A percentile compares a stretch with the other conserved stretches of the same genome.
Evolutionary conservation across 176 grass and related monocot genomes (phyloP).

Genomic region (Carex myosuroides): DNA sequence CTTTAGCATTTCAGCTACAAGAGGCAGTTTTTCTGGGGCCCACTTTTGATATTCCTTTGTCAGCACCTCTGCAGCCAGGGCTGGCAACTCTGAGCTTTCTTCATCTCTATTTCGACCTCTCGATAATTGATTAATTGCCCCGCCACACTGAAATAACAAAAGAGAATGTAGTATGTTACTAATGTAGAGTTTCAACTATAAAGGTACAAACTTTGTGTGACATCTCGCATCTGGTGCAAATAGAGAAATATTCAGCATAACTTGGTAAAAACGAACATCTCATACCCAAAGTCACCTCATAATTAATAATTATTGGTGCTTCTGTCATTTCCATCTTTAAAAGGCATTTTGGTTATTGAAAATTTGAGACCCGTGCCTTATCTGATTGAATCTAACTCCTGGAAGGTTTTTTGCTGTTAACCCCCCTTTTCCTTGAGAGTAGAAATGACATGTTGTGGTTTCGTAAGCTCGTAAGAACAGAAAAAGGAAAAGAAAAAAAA

Average conservation of each 20-base stretch:
- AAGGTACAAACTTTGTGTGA: background rate
- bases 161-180: constrained; percentile 2
- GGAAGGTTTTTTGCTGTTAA: background rate
- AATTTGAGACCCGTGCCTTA: background rate
- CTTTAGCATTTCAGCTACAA: constrained; percentile 65
- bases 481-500: background rate
- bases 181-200: background rate
- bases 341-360: background rate
- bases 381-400: background rate
- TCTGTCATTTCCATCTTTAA: background rate
- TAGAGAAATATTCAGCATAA: background rate
- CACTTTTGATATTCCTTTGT: constrained; percentile 61
- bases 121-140: constrained; percentile 62
- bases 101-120: constrained; percentile 86
- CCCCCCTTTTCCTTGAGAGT: background rate
- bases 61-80: constrained; percentile 69
- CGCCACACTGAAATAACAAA: constrained; percentile 50
- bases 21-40: constrained; percentile 52
- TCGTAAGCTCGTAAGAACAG: background rate
- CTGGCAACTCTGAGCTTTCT: constrained; percentile 66
- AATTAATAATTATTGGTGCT: background rate
- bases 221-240: background rate
- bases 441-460: background rate
- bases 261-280: background rate
- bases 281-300: background rate